These are phyloP conservation scores for Skeletonema costatum DNA, from an alignment of 108 stramenopile genomes.

Conservation along the genomic window DNA sequence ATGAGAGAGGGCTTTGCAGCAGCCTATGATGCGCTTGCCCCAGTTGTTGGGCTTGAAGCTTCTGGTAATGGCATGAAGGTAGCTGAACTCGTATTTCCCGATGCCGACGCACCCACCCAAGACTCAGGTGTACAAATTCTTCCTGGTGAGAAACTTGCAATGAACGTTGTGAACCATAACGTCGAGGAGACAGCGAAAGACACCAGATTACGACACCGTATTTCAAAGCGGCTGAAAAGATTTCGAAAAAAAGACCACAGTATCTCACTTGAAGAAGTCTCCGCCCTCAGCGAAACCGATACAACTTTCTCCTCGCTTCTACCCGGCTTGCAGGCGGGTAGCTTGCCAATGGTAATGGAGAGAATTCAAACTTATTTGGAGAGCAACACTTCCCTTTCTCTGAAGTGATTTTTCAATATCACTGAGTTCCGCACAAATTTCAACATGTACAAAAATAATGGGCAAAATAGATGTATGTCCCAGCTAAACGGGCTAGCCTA, in stretches of 20 bases:
- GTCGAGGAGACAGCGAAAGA: not conserved
- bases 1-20: constrained; percentile 74
- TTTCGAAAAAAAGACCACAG: not conserved
- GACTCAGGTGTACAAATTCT: not conserved
- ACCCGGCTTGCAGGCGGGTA: constrained; percentile 31
- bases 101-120: not conserved
- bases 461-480: not conserved
- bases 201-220: not conserved
- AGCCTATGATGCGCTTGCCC: constrained; percentile 72
- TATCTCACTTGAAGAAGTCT: not conserved
- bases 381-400: constrained; percentile 5
- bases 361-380: constrained; percentile 31
- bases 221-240: not conserved
- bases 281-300: not conserved
- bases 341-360: constrained; percentile 34
- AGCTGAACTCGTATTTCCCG: constrained; percentile 41
- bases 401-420: not conserved
- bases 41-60: constrained; percentile 41
- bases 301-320: constrained; percentile 13
- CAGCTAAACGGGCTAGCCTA: no score
- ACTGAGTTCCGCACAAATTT: not conserved
- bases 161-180: not conserved
- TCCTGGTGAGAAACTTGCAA: not conserved
- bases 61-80: constrained; percentile 23
- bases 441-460: not conserved